Evolutionary conservation across 2,329 filamentous ascomycete genomes (phyloP).

Genomic region (Thelonectria olida): DNA sequence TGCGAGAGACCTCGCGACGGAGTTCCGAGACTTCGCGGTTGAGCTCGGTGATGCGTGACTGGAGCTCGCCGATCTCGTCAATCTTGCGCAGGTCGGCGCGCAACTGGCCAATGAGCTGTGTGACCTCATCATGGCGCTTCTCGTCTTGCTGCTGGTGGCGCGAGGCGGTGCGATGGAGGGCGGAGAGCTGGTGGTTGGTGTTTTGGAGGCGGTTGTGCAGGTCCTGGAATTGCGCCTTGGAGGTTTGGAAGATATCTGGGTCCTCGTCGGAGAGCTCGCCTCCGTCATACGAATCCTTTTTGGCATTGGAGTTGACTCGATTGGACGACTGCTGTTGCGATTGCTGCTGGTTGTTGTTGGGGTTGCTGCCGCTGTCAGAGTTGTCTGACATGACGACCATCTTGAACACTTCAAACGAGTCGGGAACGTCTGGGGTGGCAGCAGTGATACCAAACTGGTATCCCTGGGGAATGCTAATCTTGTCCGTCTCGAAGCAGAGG

Average conservation of each 20-base stretch:
- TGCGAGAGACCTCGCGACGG: slow-evolving; percentile 62
- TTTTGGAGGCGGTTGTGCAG: slow-evolving; percentile 84
- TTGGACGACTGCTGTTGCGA: slow-evolving; percentile 44
- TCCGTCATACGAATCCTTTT: slow-evolving; percentile 45
- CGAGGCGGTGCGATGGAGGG: slow-evolving; percentile 67
- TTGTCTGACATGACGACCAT: slow-evolving; percentile 75
- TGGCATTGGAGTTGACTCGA: slow-evolving; percentile 42
- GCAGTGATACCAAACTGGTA: slow-evolving; percentile 91
- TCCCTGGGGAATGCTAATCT: slow-evolving; percentile 79
- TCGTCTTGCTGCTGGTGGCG: slow-evolving; percentile 61
- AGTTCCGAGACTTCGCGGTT: slow-evolving; percentile 68
- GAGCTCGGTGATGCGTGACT: slow-evolving; percentile 59
- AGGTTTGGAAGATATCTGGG: slow-evolving; percentile 58
- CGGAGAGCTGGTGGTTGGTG: slow-evolving; percentile 73
- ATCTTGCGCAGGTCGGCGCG: slow-evolving; percentile 56
- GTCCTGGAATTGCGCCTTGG: slow-evolving; percentile 78
- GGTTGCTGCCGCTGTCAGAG: slow-evolving; percentile 30
- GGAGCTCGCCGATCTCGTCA: slow-evolving; percentile 54
- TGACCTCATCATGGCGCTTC: slow-evolving; percentile 65
- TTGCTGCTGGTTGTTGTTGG: slow-evolving; percentile 46
- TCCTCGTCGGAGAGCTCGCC: slow-evolving; percentile 57
- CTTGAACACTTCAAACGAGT: slow-evolving; percentile 94
- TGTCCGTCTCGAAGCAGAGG: slow-evolving; percentile 84
- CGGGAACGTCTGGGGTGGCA: slow-evolving; percentile 87
- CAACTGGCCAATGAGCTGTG: slow-evolving; percentile 57